Evolutionary conservation across 225 moss, liverwort and hornwort genomes (phyloP).

Genomic region (Polytrichum commune): DNA sequence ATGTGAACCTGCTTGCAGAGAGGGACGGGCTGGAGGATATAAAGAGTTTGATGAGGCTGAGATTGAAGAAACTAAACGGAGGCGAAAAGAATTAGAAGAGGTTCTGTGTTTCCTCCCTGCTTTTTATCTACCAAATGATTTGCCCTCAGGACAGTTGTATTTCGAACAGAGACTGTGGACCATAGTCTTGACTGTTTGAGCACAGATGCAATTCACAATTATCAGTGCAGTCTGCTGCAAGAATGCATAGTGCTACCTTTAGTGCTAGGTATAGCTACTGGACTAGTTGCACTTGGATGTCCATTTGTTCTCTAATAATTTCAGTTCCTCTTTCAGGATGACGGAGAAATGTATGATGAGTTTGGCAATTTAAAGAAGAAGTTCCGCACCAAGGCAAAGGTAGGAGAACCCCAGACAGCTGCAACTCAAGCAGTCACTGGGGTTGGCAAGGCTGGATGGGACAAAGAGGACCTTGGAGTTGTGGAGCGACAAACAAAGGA

Average conservation of each 20-base stretch:
- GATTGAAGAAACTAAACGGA: slow-evolving; percentile 79
- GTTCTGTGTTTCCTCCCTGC: slow-evolving; percentile 14
- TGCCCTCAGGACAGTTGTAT: too few species aligned
- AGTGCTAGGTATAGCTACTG: neutral
- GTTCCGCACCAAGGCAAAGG: slow-evolving; percentile 75
- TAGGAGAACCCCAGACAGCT: slow-evolving; percentile 32
- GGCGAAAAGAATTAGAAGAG: slow-evolving; percentile 76
- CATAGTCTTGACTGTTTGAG: too few species aligned
- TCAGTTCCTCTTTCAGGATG: slow-evolving; percentile 37
- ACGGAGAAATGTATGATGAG: slow-evolving; percentile 78
- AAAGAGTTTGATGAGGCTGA: slow-evolving; percentile 94
- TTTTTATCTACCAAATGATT: neutral
- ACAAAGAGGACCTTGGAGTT: slow-evolving; percentile 68
- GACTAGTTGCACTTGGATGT: neutral
- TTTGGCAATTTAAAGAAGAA: slow-evolving; percentile 71
- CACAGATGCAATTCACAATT: too few species aligned
- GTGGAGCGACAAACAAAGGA: slow-evolving; percentile 55
- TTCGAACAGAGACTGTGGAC: too few species aligned
- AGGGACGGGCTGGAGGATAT: slow-evolving; percentile 84
- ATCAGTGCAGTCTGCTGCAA: too few species aligned
- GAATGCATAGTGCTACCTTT: too few species aligned
- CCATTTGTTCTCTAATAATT: too few species aligned
- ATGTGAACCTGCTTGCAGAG: slow-evolving; percentile 30
- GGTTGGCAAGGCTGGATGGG: slow-evolving; percentile 77
- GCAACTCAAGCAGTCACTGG: slow-evolving; percentile 34